These are phyloP conservation scores for Ammopiptanthus mongolicus DNA, from an alignment of 306 rosid species.

Conservation along the genomic window DNA sequence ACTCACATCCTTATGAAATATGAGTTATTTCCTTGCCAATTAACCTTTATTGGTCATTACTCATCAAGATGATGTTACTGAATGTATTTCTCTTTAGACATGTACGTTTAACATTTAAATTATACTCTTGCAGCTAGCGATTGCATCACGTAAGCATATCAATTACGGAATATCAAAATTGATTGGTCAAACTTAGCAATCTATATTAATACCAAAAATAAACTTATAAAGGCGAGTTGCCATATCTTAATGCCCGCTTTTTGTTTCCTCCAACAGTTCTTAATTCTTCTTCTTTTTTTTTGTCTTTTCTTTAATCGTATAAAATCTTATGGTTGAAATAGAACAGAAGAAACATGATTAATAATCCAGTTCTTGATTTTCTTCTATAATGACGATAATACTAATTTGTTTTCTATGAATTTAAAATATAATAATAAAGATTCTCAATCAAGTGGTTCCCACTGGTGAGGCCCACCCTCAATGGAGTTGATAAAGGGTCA, in stretches of 20 bases:
- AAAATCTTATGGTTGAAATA: not conserved
- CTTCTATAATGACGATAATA: not conserved
- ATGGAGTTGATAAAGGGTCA: not conserved
- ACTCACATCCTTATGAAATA: too few species aligned
- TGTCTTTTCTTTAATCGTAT: not conserved
- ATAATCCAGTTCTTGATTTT: constrained; percentile 11
- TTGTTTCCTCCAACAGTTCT: not conserved
- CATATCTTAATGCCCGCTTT: constrained; percentile 16
- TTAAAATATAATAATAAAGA: constrained; percentile 13
- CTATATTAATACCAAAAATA: not conserved
- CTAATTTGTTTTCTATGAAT: not conserved
- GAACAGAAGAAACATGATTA: not conserved
- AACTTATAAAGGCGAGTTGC: not conserved
- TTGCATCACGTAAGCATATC: constrained; percentile 32
- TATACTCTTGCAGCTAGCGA: constrained; percentile 21
- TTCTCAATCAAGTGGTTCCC: constrained; percentile 24
- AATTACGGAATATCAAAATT: constrained; percentile 18
- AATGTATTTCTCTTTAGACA: not conserved
- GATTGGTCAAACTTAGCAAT: constrained; percentile 24
- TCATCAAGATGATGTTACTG: not conserved
- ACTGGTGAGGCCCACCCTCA: constrained; percentile 22
- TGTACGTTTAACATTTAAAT: not conserved
- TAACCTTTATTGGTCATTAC: not conserved
- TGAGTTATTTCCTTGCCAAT: too few species aligned
- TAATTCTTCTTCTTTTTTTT: not conserved